Evolutionary conservation across 2,329 filamentous ascomycete species (phyloP).

Genomic region (Aspergillus caelatus): DNA sequence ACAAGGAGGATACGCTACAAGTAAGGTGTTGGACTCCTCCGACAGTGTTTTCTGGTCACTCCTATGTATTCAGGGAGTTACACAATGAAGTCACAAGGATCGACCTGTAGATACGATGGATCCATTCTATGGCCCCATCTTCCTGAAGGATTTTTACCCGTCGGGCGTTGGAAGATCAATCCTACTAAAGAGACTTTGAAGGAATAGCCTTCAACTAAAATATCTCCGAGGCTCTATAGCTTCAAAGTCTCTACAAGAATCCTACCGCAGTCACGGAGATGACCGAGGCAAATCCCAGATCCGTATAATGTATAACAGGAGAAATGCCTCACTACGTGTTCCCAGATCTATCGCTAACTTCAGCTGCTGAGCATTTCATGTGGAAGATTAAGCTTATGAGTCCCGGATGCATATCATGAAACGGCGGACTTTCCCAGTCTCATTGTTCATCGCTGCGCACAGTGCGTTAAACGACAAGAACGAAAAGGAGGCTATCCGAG

Average conservation of each 20-base stretch:
- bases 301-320: neutral
- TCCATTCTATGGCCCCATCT: neutral
- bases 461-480: neutral
- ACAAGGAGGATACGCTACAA: neutral
- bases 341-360: neutral
- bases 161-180: neutral
- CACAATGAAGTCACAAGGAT: neutral
- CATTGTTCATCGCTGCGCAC: neutral
- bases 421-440: neutral
- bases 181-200: neutral
- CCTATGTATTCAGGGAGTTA: neutral
- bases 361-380: neutral
- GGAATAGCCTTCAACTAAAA: neutral
- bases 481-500: too few relatives aligned
- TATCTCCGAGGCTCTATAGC: neutral
- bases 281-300: neutral
- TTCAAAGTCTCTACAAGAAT: neutral
- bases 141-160: constrained; percentile 2
- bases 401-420: neutral
- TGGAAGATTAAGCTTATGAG: constrained; percentile 5
- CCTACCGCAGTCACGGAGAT: neutral
- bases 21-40: neutral
- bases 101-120: neutral
- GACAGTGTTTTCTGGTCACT: neutral
- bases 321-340: neutral